Percentiles rank a stretch among this genome's conserved stretches.
phyloP scores from a whole-genome alignment of 1,284 basidiomycete species.

The Pascua sp. region DNA sequence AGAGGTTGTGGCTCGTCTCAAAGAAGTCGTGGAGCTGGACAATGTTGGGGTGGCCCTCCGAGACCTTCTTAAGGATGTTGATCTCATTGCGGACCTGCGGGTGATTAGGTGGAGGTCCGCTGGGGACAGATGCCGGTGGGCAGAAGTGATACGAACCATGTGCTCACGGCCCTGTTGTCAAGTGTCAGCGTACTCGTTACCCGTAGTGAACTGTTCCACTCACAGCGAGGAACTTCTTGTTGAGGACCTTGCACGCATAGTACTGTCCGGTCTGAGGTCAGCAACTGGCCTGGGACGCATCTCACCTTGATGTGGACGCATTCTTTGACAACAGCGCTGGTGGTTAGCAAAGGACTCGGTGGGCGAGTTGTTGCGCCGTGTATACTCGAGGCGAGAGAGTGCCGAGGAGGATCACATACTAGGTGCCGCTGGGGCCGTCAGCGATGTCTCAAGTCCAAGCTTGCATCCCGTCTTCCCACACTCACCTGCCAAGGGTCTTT shows the following conservation, averaged over 20 bases:
- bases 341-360: conserved; percentile 7
- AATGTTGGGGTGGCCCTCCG: conserved; percentile 82
- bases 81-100: conserved; percentile 94
- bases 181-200: conserved; percentile 4
- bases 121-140: too few species aligned
- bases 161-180: conserved; percentile 67
- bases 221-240: conserved; percentile 91
- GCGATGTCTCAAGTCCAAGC: neutral
- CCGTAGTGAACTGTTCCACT: conserved; percentile 11
- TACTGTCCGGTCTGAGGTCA: conserved; percentile 52
- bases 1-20: conserved; percentile 93
- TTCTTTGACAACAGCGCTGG: conserved; percentile 62
- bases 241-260: conserved; percentile 56
- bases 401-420: conserved; percentile 26
- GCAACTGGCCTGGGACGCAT: neutral
- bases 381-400: neutral
- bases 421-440: conserved; percentile 41
- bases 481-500: conserved; percentile 85
- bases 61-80: conserved; percentile 87
- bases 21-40: conserved; percentile 96
- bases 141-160: conserved; percentile 59
- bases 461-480: conserved; percentile 58
- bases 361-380: neutral
- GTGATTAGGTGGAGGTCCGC: neutral
- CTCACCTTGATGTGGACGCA: conserved; percentile 93